Conservation (phyloP, 805 yeast genomes). For the Lachancea thermotolerans region DNA sequence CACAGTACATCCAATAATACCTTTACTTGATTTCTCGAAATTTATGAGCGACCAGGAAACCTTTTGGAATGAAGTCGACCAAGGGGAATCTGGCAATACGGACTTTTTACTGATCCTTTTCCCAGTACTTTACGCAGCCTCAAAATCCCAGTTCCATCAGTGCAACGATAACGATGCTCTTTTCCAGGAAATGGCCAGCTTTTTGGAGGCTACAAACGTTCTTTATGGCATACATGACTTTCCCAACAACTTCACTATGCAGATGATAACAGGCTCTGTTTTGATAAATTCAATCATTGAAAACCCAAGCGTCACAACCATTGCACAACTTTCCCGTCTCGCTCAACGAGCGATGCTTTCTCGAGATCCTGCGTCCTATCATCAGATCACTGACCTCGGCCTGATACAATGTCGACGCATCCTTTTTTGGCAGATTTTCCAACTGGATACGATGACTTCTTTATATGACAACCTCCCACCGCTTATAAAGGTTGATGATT, state of each 20-base stretch:
- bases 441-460: slow-evolving; percentile 50
- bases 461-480: slow-evolving; percentile 52
- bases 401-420: slow-evolving; percentile 47
- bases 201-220: slow-evolving; percentile 43
- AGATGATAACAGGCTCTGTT: slow-evolving; percentile 42
- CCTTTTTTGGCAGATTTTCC: slow-evolving; percentile 64
- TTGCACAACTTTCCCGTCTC: slow-evolving; percentile 49
- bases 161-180: slow-evolving; percentile 37
- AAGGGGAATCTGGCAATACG: slow-evolving; percentile 26
- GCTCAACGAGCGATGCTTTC: slow-evolving; percentile 51
- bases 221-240: slow-evolving; percentile 45
- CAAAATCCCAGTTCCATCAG: slow-evolving; percentile 55
- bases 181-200: slow-evolving; percentile 43
- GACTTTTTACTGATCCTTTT: slow-evolving; percentile 45
- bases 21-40: slow-evolving; percentile 42
- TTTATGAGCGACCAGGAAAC: slow-evolving; percentile 41
- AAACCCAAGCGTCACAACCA: slow-evolving; percentile 49
- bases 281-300: slow-evolving; percentile 47
- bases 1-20: slow-evolving; percentile 51
- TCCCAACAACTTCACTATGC: slow-evolving; percentile 40
- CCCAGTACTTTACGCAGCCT: slow-evolving; percentile 51
- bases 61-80: slow-evolving; percentile 37
- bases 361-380: slow-evolving; percentile 51
- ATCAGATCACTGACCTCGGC: slow-evolving; percentile 42
- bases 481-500: slow-evolving; percentile 44